A percentile compares a stretch with the other conserved stretches of the same genome.
These are phyloP conservation scores for Syncephalis plumigaleata DNA, from an alignment of 371 early-diverging fungal species.

Conservation along the genomic window DNA sequence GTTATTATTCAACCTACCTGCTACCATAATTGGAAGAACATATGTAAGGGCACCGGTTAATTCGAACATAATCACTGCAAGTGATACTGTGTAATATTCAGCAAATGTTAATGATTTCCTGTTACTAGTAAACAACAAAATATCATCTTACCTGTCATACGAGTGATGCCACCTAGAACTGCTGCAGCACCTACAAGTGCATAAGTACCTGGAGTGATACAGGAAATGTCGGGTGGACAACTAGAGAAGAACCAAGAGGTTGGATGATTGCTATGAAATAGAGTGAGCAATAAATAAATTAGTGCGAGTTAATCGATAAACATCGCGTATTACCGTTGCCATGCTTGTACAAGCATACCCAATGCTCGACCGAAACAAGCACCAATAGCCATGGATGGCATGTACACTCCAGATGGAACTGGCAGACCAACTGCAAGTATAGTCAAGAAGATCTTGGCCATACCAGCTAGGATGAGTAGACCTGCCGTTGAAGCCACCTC, in stretches of 20 bases:
- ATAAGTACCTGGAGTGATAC: conserved; percentile 87
- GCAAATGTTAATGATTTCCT: background rate
- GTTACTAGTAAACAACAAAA: background rate
- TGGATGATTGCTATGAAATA: conserved; percentile 15
- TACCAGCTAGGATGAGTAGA: conserved; percentile 37
- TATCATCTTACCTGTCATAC: conserved; percentile 54
- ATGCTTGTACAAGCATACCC: conserved; percentile 47
- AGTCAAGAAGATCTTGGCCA: conserved; percentile 45
- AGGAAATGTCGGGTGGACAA: conserved; percentile 34
- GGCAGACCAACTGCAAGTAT: conserved; percentile 65
- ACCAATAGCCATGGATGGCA: conserved; percentile 68
- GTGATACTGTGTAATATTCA: conserved; percentile 16
- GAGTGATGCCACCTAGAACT: conserved; percentile 75
- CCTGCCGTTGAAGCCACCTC: conserved; percentile 11
- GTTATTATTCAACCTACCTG: conserved; percentile 28
- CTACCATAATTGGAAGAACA: conserved; percentile 75
- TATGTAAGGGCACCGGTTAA: conserved; percentile 66
- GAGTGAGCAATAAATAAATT: background rate
- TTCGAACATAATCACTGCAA: conserved; percentile 77
- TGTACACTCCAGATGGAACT: conserved; percentile 60
- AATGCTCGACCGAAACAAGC: conserved; percentile 58
- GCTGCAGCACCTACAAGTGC: conserved; percentile 93
- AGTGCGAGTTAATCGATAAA: background rate
- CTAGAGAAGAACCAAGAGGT: conserved; percentile 39
- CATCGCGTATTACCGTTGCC: conserved; percentile 26